A percentile compares a stretch with the other conserved stretches of the same genome.
phyloP scores from a whole-genome alignment of 176 grass and related monocot genomes.

The Aegilops sharonensis region DNA sequence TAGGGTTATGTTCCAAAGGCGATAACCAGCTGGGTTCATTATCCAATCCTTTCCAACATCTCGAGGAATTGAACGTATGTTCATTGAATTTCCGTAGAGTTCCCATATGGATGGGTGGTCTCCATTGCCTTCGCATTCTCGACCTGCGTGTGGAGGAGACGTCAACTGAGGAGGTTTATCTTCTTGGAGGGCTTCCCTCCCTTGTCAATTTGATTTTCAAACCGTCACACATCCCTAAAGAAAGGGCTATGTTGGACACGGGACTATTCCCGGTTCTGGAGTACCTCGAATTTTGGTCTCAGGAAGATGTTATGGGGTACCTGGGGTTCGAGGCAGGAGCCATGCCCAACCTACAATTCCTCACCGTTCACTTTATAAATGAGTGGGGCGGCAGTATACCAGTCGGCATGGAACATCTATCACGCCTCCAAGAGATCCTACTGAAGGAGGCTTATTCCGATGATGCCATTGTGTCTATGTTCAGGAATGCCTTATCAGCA shows the following conservation, averaged over 20 bases:
- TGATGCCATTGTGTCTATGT: background rate
- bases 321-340: background rate
- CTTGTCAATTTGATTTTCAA: fast-evolving
- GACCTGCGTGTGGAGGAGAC: background rate
- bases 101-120: background rate
- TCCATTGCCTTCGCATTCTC: background rate
- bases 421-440: background rate
- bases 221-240: fast-evolving
- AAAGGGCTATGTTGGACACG: background rate
- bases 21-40: background rate
- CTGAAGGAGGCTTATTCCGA: too few species aligned
- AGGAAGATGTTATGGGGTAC: fast-evolving
- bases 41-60: background rate
- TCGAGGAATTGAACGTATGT: fast-evolving
- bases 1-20: fast-evolving
- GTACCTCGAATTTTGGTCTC: fast-evolving
- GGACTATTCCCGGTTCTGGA: background rate
- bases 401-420: background rate
- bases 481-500: background rate
- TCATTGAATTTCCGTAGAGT: fast-evolving
- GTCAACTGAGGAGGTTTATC: background rate
- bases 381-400: background rate
- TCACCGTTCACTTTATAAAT: background rate
- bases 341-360: background rate
- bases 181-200: background rate